Percentiles rank a stretch among this genome's conserved stretches.
Conservation (phyloP, 2,329 filamentous ascomycete genomes). For the Pseudogymnoascus sp. region DNA sequence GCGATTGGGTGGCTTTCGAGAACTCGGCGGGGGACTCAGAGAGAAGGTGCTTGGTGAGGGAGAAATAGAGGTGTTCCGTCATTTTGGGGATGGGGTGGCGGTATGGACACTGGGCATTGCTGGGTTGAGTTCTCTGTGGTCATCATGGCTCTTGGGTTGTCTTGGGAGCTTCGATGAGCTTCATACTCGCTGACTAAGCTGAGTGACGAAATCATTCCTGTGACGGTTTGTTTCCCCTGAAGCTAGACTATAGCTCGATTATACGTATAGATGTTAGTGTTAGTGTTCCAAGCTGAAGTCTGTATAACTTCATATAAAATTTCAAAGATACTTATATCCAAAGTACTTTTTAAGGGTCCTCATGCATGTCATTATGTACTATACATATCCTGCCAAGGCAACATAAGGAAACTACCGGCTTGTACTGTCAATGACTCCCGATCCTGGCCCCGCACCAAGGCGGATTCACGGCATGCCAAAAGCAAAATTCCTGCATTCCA, state of each 20-base stretch:
- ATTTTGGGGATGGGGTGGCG: neutral
- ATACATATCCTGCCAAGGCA: too few relatives aligned
- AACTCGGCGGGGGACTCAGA: slow-evolving; percentile 38
- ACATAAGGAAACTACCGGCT: neutral
- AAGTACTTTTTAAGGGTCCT: too few relatives aligned
- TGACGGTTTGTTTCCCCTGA: neutral
- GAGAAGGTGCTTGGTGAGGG: slow-evolving; percentile 53
- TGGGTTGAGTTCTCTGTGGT: neutral
- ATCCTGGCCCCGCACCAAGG: neutral
- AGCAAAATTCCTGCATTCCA: neutral
- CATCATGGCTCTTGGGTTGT: neutral
- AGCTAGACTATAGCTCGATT: neutral
- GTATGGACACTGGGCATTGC: neutral
- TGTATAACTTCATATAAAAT: too few relatives aligned
- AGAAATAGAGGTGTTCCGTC: slow-evolving; percentile 20
- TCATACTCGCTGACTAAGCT: neutral
- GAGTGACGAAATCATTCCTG: neutral
- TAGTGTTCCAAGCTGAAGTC: too few relatives aligned
- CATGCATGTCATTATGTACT: too few relatives aligned
- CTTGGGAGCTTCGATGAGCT: neutral
- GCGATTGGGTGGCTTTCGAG: slow-evolving; percentile 53
- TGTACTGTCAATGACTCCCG: slow-evolving; percentile 1
- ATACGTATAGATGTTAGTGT: too few relatives aligned
- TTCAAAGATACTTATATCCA: too few relatives aligned
- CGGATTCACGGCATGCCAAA: neutral